Evolutionary conservation across 23 red algal genomes (phyloP), one percentile per base, ranked within the genome.

Genomic region (Gracilaria gracilis): DNA sequence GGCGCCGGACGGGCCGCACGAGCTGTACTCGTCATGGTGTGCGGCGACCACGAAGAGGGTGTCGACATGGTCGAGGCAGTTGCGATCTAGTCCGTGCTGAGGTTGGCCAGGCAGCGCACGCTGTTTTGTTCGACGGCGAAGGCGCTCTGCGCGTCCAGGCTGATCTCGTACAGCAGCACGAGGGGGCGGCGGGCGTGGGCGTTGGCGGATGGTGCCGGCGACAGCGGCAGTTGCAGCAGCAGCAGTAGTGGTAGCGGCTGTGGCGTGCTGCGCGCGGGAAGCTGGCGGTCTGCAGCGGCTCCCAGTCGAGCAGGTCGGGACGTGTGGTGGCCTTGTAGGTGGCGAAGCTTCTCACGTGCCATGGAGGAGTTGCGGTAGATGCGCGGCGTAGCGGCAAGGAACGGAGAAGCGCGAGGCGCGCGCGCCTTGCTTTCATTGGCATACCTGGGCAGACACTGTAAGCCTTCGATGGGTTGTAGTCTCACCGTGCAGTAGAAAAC

Each of bases 21-120:
- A 31, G 3, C 72, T 20, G 25, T 50, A 77, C 27, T 40, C 40
- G 14, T 77, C 72, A 50, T 77, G 72, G 42, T 77, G 72, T 25
- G 42, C 50, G 31, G 46, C 72, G 6, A 77, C 27, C n/a, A 77
- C 72, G 25, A 50, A 3, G 9, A 42, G 39, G 23, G 38, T n/a
- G 23, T 48, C n/a, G 9, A 51, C 21, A 0, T 5, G 40, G 14
- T 50, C 8, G 16, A 40, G 0, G 72, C 72, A 42, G 1, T 6
- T 1, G 25, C 12, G 0, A 33, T 15, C 23, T 77, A 9, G 39
- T 77, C 72, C 16, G 72, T n/a, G 12, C 31, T n/a, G 5, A 77
- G 20, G 4, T 77, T 48, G 39, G 2, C 5, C 3, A 25, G 50
- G 38, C 13, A 1, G 7, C 21, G 72, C 1, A 77, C 6, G 20